Evolutionary conservation across 2,329 filamentous ascomycete genomes (phyloP), one percentile per base, ranked within the genome.

Genomic region (Metarhizium robertsii): DNA sequence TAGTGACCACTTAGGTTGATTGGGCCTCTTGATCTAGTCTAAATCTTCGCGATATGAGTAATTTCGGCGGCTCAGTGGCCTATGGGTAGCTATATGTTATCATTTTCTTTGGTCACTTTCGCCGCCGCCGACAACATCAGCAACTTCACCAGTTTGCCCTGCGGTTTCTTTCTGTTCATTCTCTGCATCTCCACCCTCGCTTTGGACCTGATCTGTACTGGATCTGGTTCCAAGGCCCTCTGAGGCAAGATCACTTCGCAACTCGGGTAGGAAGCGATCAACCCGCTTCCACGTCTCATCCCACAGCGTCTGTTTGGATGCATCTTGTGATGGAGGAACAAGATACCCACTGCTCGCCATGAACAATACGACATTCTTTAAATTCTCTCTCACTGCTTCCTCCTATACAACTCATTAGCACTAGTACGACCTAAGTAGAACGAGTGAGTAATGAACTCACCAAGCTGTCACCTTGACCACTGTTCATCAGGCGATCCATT

Each of bases 401-500:
- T 95, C 91, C 85, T 95, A 62, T 16, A 13, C 42, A n/a, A 13
- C 25, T 14, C 4, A 54, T 64, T 29, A 61, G 54, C 60, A 56
- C 61, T 52, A 32, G 20, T 46, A 18, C 8, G 6, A 20, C 38
- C 32, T 16, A 47, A 10, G 36, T 6, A 42, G 6, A 10, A 29
- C 7, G 36, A 14, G 18, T 8, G 42, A 34, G 34, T 13, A 46
- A 2, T 46, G 46, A 47, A 78, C 86, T 73, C 81, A 92, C 88
- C 67, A 95, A 73, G 64, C 87, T 92, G 65, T 95, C 91, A 29
- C 90, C 90, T 69, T 96, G 91, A 0, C 92, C 92, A 65, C 89
- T 94, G 66, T 96, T 96, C 85, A 96, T 95, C 60, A 99, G 79
- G 29, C 94, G 85, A 69, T 99, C 94, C 83, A 99, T 91, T 54